These are phyloP conservation scores for Hypoxylon lienhwacheense DNA, from an alignment of 495 filamentous ascomycete genomes.

Conservation along the genomic window DNA sequence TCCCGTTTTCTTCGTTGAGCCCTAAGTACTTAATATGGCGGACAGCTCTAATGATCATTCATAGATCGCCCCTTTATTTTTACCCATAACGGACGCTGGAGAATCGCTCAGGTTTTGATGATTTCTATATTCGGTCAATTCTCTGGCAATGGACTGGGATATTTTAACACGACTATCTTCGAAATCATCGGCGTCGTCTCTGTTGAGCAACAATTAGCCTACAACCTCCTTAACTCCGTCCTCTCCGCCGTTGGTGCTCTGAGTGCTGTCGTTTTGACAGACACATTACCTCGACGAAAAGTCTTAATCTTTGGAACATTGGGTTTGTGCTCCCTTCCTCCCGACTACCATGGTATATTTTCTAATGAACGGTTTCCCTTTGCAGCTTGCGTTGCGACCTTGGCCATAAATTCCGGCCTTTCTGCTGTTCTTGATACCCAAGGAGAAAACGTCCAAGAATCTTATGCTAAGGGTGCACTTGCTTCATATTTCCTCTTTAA, in stretches of 20 bases:
- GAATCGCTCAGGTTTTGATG: constrained; percentile 52
- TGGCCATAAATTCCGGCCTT: constrained; percentile 53
- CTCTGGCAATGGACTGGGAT: constrained; percentile 48
- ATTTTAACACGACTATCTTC: constrained; percentile 41
- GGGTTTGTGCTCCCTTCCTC: constrained; percentile 17
- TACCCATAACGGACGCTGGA: constrained; percentile 51
- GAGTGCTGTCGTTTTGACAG: constrained; percentile 46
- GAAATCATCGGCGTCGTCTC: constrained; percentile 39
- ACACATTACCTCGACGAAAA: constrained; percentile 50
- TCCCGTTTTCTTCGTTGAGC: too few species aligned
- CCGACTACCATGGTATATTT: not conserved
- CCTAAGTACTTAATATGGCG: not conserved
- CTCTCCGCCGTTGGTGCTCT: constrained; percentile 51
- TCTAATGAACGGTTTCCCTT: constrained; percentile 1
- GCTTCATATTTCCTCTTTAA: constrained; percentile 62
- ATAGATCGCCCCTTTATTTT: constrained; percentile 48
- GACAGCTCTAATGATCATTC: constrained; percentile 9
- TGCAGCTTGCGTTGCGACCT: constrained; percentile 50
- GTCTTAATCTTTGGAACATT: constrained; percentile 49
- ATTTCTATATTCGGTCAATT: constrained; percentile 59
- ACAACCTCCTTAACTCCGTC: constrained; percentile 51
- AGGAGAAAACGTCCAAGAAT: constrained; percentile 40
- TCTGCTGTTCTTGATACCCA: constrained; percentile 46
- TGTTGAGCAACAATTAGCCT: constrained; percentile 47
- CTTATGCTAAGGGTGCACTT: constrained; percentile 48